Base-by-base conservation (phyloP, 176 grass and related monocot genomes). In the Carex littledalei region DNA sequence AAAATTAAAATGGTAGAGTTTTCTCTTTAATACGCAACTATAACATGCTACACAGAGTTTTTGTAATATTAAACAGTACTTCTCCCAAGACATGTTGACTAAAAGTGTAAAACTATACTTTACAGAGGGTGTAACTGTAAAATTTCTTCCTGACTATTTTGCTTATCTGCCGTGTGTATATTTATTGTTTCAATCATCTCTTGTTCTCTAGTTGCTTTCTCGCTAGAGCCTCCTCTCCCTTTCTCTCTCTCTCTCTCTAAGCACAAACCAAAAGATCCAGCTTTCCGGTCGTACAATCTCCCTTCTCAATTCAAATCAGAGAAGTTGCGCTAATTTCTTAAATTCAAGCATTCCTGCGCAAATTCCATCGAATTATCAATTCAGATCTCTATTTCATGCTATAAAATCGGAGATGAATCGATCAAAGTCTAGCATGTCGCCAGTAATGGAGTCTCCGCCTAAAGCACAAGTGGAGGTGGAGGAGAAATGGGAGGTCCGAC, bases 401-500 rank as follows among this genome's bases (percentile, higher is more conserved):
- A 32, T 53, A 56, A 22, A 81, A 26, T 81, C 29, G 20, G 37
- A 14, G 35, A 66, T 67, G 60, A 83, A 89, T 39, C 86, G 84
- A 50, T 79, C 69, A 87, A 89, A 85, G 59, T 56, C n/a, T 68
- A 88, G 35, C 45, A 83, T 22, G 65, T 13, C 17, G 41, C 45
- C 39, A 9, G 59, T 15, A 15, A 32, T 67, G 45, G 32, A 63
- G 29, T 47, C 75, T 41, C 29, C 63, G 20, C 83, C 80, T 0
- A 76, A 56, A 5, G 79, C 62, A 57, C 84, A 90, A 87, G 89
- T 89, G 82, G 57, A 77, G 29, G 84, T 67, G 85, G 89, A 93
- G 77, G 94, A 90, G 72, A 88, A 92, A 74, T 98, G 91, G 95
- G 95, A 98, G 89, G 95, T 98, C 17, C 86, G 95, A 21, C 95